Evolutionary conservation across 371 early-diverging fungal species (phyloP).

Genomic region (Capillidium rhysosporum): DNA sequence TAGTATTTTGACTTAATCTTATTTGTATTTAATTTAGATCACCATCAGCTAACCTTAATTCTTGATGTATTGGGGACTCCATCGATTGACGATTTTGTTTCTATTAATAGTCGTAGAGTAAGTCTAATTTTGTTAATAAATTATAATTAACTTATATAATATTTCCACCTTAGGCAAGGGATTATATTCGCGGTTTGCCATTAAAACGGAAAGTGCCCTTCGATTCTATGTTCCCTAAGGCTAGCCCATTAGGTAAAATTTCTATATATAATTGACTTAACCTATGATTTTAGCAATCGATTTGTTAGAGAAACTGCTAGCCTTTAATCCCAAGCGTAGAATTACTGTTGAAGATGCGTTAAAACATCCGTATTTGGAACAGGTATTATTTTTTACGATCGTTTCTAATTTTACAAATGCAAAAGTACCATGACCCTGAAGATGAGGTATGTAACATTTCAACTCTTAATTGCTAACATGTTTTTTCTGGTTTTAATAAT

Average conservation of each 20-base stretch:
- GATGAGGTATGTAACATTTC: slow-evolving; percentile 27
- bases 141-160: background rate
- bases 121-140: background rate
- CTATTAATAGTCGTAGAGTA: slow-evolving; percentile 64
- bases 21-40: slow-evolving; percentile 22
- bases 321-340: slow-evolving; percentile 60
- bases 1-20: background rate
- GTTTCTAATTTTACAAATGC: no score
- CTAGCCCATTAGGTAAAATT: no score
- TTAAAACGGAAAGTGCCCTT: slow-evolving; percentile 77
- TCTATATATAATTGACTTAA: slow-evolving; percentile 20
- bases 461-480: background rate
- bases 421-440: slow-evolving; percentile 61
- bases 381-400: no score
- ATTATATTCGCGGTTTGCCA: slow-evolving; percentile 83
- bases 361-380: slow-evolving; percentile 55
- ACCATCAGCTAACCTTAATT: slow-evolving; percentile 98
- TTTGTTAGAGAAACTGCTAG: slow-evolving; percentile 52
- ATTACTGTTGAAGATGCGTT: slow-evolving; percentile 67
- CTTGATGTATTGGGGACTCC: slow-evolving; percentile 94
- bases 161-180: slow-evolving; percentile 48
- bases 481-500: background rate
- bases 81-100: slow-evolving; percentile 70
- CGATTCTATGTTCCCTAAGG: slow-evolving; percentile 53
- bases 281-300: slow-evolving; percentile 70